Evolutionary conservation across 805 yeast genomes (phyloP), one percentile per base, ranked within the genome.

Genomic region (Cyberlindnera mrakii): DNA sequence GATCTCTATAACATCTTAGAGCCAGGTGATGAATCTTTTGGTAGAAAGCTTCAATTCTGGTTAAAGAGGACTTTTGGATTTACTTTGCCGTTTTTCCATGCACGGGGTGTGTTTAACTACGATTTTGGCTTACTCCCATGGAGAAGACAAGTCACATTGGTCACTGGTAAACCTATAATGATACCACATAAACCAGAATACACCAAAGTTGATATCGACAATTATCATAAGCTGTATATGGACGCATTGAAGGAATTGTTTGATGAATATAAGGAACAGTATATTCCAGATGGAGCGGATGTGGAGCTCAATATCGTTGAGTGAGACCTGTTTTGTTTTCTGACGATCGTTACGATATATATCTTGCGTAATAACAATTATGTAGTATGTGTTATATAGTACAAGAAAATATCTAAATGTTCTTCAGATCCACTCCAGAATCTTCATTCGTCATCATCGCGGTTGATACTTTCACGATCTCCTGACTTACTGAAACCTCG

Each of bases 91-190:
- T 76, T 93, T 39, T 85, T 93, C 65, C 82, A 86, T 59, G 96
- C 96, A 1, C 71, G 98, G 36, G 97, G 98, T 0, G 71, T 93
- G 1, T 90, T 91, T 65, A 87, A 91, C 55, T 86, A 90, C 55
- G 96, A 89, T 59, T 86, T 85, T 65, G 99, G 99, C 0, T 65
- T 93, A 27, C 63, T 93, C 44, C 98, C 99, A 2, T 90, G 78
- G 60, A 72, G 97, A 51, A 75, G 82, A 41, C 86, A 86, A 3
- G 81, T 93, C 43, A 73, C 85, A 48, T 71, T 93, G 13, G 95
- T 86, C 45, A 67, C 79, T 30, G 95, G 95, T 0, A 66, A 63
- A 18, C 90, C 95, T 5, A 78, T 82, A 19, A 66, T 70, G 39
- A 70, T 82, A 5, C 84, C 86, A 5, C 69, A 66, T 43, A 50